Evolutionary conservation across 2,329 filamentous ascomycete genomes (phyloP).

Genomic region (Sclerotinia subarctica): DNA sequence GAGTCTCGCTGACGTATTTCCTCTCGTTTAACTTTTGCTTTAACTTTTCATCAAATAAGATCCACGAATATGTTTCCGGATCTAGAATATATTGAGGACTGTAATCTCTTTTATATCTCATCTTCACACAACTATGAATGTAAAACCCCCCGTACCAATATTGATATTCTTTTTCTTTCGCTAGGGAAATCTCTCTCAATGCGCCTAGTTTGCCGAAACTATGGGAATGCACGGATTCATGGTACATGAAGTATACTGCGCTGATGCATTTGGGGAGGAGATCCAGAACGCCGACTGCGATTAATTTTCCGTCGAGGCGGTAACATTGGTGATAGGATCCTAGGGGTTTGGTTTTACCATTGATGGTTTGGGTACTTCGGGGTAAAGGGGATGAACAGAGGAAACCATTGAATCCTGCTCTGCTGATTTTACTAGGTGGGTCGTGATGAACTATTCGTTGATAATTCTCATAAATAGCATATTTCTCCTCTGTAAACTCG

Average conservation of each 20-base stretch:
- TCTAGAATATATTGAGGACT: constrained; percentile 71
- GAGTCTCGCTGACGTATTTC: constrained; percentile 30
- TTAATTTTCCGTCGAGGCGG: constrained; percentile 68
- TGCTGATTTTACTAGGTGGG: constrained; percentile 54
- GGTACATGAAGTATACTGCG: constrained; percentile 80
- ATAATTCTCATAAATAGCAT: constrained; percentile 68
- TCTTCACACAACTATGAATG: constrained; percentile 77
- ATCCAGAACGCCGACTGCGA: constrained; percentile 75
- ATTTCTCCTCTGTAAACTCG: constrained; percentile 74
- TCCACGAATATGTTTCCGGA: constrained; percentile 62
- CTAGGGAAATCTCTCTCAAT: constrained; percentile 67
- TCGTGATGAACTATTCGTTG: constrained; percentile 72
- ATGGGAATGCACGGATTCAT: constrained; percentile 67
- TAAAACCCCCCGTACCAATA: constrained; percentile 86
- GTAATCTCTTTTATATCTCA: constrained; percentile 82
- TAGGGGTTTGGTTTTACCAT: constrained; percentile 54
- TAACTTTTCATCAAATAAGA: constrained; percentile 50
- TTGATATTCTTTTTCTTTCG: constrained; percentile 64
- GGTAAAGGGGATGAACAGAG: constrained; percentile 68
- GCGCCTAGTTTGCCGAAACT: constrained; percentile 74
- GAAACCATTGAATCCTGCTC: constrained; percentile 64
- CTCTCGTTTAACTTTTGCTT: constrained; percentile 46
- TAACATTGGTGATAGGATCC: constrained; percentile 84
- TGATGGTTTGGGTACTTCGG: constrained; percentile 44
- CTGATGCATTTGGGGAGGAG: constrained; percentile 74